Base-by-base conservation (phyloP, 495 filamentous ascomycete species). In the Symbiotaphrina buchneri region DNA sequence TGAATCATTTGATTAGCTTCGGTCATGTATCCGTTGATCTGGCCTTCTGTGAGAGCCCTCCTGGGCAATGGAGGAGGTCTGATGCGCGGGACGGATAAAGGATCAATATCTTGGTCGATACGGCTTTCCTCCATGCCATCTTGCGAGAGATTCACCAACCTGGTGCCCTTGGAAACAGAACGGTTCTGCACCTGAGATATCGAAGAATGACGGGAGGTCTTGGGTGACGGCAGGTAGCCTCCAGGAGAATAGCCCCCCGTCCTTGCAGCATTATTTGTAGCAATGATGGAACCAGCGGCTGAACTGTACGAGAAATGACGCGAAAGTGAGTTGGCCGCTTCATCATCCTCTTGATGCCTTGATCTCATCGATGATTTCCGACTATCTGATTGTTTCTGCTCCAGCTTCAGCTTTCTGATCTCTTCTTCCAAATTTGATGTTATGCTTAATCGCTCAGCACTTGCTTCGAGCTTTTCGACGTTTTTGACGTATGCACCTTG, bases 401-500 rank as follows among this genome's bases (percentile, higher is more conserved):
- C 79, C 33, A 64, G 57, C 43, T 81, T 74, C 41, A 85, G 61
- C 40, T 76, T 73, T 36, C 74, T 68, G 32, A 92, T 79, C 41
- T 83, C 79, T 44, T 71, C 69, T 25, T 71, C 79, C 43, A 92
- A 75, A 40, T 71, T 61, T n/a, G 71, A 74, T 25, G 68, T 74
- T 46, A 68, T 65, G 42, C 74, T 83, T 44, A 92, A 55, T 22
- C 72, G 64, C 52, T 90, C 82, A 16, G 82, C 82, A 25, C 70
- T 77, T 38, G 71, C 63, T 44, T 92, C 82, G 39, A 92, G 56
- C 26, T 75, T 65, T 46, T 82, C 75, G 35, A 91, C 71, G 57
- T 84, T 85, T 45, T 63, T 61, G 14, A 69, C 51, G 43, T 74
- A 79, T 18, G 74, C 74, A 16, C 74, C 73, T 41, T 79, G 74